Percentiles rank a stretch among this genome's conserved stretches.
These are phyloP conservation scores for Allium fistulosum DNA, from an alignment of 106 monocot species.

Conservation along the genomic window DNA sequence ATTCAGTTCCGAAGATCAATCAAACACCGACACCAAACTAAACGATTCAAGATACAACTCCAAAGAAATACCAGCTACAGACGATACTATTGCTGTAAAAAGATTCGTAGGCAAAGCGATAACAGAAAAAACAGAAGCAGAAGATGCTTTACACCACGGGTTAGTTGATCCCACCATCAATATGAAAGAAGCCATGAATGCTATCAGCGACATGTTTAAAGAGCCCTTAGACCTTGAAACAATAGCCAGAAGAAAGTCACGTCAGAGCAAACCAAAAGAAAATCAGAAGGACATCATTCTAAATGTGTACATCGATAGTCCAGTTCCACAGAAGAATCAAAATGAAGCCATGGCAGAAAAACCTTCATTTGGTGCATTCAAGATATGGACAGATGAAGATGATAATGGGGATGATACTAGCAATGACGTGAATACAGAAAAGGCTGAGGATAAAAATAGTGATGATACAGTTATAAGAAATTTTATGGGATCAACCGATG, in stretches of 20 bases:
- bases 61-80: conserved; percentile 1
- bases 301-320: conserved; percentile 45
- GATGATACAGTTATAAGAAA: conserved; percentile 64
- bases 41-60: background rate
- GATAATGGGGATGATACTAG: conserved; percentile 10
- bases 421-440: background rate
- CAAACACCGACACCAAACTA: background rate
- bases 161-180: conserved; percentile 89
- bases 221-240: conserved; percentile 58
- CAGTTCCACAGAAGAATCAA: conserved; percentile 8
- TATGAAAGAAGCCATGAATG: conserved; percentile 83
- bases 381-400: conserved; percentile 40
- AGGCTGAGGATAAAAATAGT: background rate
- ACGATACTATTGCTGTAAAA: conserved; percentile 57
- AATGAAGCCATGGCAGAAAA: conserved; percentile 6
- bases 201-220: conserved; percentile 84
- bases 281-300: conserved; percentile 17
- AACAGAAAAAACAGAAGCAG: conserved; percentile 46
- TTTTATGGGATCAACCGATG: conserved; percentile 66
- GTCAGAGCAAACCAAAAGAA: conserved; percentile 14
- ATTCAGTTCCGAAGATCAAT: background rate
- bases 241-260: conserved; percentile 27
- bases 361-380: conserved; percentile 36
- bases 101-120: conserved; percentile 62
- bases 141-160: conserved; percentile 92